Base-by-base conservation (phyloP, 305 asterid species). In the Nicotiana rustica region DNA sequence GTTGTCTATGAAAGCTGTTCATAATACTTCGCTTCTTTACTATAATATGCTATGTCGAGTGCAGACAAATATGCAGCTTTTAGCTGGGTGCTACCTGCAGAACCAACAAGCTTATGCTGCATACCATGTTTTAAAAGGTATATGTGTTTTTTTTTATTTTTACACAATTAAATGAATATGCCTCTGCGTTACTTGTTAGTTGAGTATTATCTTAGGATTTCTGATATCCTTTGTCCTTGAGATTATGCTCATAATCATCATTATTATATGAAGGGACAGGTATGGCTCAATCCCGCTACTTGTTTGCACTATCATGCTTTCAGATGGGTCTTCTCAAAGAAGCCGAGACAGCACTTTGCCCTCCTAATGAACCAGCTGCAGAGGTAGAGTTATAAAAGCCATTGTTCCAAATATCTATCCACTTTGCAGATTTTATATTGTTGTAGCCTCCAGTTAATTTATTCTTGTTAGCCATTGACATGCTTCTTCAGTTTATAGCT, bases 271-370 rank as follows among this genome's bases (percentile, higher is more conserved):
- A 87, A 94, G 99, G 99, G 84, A 88, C 91, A n/a, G 90, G 88
- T 61, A 81, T 86, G 91, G 89, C 97, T 83, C 93, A 92, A 85
- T 93, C 97, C 83, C 98, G 99, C 88, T 96, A 96, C 94, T 91
- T 94, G 93, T 93, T 96, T 90, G 99, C 97, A n/a, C 91, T 90
- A 66, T 90, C 98, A 78, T 96, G 98, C 93, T 94, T 91, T 90
- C 94, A 91, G 90, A 96, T 96, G 99, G 97, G 90, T 88, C 97
- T 94, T 83, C 81, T 94, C 82, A 90, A 84, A 61, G 98, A 96
- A 91, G 99, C 98, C 18, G 99, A 96, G 93, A 86, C 86, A 64
- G 92, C 97, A 44, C 85, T 96, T 76, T 88, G 87, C 31, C 90
- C 95, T 10, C 90, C 92, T 85, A 92, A 88, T 82, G 98, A 94